Evolutionary conservation across 257 asterid genomes (phyloP).

Genomic region (Solanum lignicaule): DNA sequence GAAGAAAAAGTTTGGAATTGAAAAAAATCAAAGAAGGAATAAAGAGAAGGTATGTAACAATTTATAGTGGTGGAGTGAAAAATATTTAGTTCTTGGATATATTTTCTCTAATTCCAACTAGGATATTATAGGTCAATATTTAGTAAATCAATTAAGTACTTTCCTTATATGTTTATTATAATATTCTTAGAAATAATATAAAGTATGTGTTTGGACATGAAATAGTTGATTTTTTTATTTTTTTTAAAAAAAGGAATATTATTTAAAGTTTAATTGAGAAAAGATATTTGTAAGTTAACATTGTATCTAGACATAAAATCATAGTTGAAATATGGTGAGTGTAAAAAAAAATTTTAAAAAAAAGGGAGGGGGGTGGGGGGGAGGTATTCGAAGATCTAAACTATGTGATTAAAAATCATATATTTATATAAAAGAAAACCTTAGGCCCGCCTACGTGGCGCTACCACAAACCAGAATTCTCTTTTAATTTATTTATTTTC

Average conservation of each 20-base stretch:
- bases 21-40: neutral
- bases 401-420: no score
- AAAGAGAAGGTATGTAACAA: neutral
- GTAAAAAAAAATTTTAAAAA: neutral
- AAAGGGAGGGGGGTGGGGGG: rapidly evolving
- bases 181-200: neutral
- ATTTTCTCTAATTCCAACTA: neutral
- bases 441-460: no score
- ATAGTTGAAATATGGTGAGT: neutral
- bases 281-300: neutral
- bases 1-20: neutral
- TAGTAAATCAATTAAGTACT: neutral
- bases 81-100: neutral
- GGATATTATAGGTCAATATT: neutral
- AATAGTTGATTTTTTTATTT: neutral
- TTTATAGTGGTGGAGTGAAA: neutral
- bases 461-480: no score
- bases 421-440: no score
- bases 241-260: neutral
- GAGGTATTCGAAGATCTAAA: no score
- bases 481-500: no score
- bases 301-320: neutral
- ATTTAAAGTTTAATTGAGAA: neutral
- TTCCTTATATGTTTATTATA: neutral
- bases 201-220: neutral